phyloP scores from a whole-genome alignment of 305 asterid genomes.

The Lippia alba region DNA sequence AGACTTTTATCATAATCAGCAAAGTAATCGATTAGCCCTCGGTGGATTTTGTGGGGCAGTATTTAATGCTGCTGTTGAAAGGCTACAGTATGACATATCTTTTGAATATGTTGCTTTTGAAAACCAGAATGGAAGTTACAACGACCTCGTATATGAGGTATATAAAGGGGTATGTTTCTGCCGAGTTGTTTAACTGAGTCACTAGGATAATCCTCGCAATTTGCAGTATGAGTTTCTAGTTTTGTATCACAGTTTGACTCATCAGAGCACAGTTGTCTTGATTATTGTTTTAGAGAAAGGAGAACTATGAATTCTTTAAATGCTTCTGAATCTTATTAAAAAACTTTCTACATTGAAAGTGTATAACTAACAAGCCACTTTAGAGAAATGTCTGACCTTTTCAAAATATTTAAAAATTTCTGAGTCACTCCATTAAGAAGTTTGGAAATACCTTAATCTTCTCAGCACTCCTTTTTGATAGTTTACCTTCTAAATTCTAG shows the following conservation, averaged over 20 bases:
- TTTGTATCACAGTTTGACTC: no score
- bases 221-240: no score
- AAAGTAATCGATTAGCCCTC: conserved; percentile 4
- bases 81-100: conserved; percentile 22
- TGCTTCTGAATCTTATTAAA: background rate
- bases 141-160: conserved; percentile 37
- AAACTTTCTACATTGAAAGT: background rate
- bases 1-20: conserved; percentile 1
- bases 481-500: background rate
- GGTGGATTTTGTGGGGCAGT: conserved; percentile 40
- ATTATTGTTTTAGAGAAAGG: background rate
- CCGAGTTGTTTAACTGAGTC: no score
- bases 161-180: conserved; percentile 34
- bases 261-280: no score
- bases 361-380: background rate
- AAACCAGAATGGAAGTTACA: conserved; percentile 30
- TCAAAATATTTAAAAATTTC: background rate
- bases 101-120: conserved; percentile 34
- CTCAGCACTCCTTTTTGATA: background rate
- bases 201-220: no score
- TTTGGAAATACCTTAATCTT: background rate
- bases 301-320: background rate
- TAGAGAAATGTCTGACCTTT: background rate
- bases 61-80: conserved; percentile 31
- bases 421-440: background rate